phyloP scores from a whole-genome alignment of 106 monocot genomes.

The Cymbidium sinense region DNA sequence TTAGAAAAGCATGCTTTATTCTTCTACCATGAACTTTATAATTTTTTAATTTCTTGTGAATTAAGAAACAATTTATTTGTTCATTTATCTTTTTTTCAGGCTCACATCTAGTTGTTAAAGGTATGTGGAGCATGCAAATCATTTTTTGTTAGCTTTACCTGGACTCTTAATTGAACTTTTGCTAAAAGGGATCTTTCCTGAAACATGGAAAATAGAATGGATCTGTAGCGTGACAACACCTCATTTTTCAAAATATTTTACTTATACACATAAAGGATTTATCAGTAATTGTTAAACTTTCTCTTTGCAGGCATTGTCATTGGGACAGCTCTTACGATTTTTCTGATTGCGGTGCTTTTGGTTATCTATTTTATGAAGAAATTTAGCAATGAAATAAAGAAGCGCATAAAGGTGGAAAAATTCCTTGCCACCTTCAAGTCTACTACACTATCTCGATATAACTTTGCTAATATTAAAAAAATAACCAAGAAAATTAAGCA shows the following conservation, averaged over 20 bases:
- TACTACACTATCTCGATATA: conserved; percentile 33
- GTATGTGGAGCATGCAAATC: not conserved
- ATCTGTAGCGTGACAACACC: too few species aligned
- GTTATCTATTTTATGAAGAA: not conserved
- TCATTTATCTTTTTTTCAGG: too few species aligned
- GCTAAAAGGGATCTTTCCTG: not conserved
- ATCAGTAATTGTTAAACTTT: not conserved
- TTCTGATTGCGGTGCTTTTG: not conserved
- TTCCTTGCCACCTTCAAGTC: conserved; percentile 29
- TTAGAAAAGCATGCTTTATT: too few species aligned
- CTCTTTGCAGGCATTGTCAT: not conserved
- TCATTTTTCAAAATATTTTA: too few species aligned
- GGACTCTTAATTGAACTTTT: not conserved
- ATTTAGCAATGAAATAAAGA: conserved; percentile 15
- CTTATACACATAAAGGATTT: too few species aligned
- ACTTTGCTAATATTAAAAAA: conserved; percentile 23
- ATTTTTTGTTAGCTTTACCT: not conserved
- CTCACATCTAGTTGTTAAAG: not conserved
- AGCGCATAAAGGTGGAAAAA: conserved; percentile 26
- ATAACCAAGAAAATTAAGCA: conserved; percentile 29
- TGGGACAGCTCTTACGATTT: not conserved
- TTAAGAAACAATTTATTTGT: too few species aligned
- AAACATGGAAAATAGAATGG: too few species aligned
- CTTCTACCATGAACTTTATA: too few species aligned
- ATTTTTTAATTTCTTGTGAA: too few species aligned